Percentiles rank a stretch among this genome's conserved stretches.
Evolutionary conservation across 2,329 filamentous ascomycete species (phyloP).

Genomic region (Alternaria brassicae): DNA sequence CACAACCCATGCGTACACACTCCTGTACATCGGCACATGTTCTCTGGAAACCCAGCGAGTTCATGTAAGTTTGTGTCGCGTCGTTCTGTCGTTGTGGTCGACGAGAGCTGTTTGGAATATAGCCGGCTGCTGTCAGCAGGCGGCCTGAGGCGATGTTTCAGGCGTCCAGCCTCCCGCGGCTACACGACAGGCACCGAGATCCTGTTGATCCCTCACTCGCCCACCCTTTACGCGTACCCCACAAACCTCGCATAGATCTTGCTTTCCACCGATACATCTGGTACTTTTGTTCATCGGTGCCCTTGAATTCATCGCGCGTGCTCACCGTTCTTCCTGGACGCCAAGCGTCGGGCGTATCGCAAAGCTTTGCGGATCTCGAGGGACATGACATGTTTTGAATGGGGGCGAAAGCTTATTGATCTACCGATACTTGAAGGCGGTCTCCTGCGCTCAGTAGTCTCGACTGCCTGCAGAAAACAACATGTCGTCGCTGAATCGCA

Average conservation of each 20-base stretch:
- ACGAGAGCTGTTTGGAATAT: background rate
- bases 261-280: background rate
- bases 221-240: background rate
- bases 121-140: background rate
- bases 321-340: background rate
- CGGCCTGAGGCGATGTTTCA: constrained; percentile 6
- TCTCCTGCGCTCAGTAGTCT: background rate
- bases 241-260: background rate
- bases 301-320: background rate
- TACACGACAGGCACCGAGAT: background rate
- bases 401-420: background rate
- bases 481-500: constrained; percentile 8
- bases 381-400: background rate
- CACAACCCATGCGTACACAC: background rate
- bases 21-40: background rate
- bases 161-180: constrained; percentile 9
- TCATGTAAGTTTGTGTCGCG: background rate
- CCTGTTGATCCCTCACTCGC: background rate
- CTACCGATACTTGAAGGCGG: constrained; percentile 1
- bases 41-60: fast-evolving
- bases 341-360: background rate
- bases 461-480: background rate
- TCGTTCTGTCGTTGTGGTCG: background rate
- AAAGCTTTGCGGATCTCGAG: background rate
- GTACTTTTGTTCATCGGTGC: background rate